phyloP scores from a whole-genome alignment of 2,329 filamentous ascomycete species.

The Ophiostoma australiae region DNA sequence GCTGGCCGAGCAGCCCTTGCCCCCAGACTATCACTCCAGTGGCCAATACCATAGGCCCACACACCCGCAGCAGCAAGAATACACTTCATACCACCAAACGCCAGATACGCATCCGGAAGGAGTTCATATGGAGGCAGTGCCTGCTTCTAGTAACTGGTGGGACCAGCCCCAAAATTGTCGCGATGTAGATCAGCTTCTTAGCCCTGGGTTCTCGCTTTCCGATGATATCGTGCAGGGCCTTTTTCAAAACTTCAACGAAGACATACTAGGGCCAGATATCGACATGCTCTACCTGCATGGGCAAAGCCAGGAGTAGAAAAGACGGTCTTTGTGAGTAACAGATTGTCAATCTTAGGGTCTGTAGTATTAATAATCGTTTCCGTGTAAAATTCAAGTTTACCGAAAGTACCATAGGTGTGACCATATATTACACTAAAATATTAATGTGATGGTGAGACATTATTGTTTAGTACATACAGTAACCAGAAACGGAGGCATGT shows the following conservation, averaged over 20 bases:
- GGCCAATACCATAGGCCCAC: not conserved
- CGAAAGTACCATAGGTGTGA: too few species aligned
- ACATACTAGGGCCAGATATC: not conserved
- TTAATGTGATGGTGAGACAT: too few species aligned
- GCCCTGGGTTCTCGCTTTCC: constrained; percentile 3
- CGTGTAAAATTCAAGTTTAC: too few species aligned
- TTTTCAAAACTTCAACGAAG: not conserved
- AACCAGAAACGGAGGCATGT: too few species aligned
- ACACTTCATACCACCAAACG: not conserved
- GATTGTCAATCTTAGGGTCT: too few species aligned
- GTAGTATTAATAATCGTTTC: too few species aligned
- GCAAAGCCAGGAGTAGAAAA: not conserved
- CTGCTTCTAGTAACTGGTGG: not conserved
- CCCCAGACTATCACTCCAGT: not conserved
- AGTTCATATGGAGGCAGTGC: not conserved
- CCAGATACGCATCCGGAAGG: not conserved
- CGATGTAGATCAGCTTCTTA: not conserved
- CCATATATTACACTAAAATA: too few species aligned
- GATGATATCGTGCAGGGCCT: not conserved
- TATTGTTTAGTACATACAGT: too few species aligned
- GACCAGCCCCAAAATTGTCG: not conserved
- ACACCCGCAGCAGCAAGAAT: not conserved
- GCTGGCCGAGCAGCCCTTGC: not conserved
- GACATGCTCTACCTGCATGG: not conserved
- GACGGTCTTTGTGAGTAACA: too few species aligned